Conservation (phyloP, 805 yeast genomes). For the Candida hungchunana region DNA sequence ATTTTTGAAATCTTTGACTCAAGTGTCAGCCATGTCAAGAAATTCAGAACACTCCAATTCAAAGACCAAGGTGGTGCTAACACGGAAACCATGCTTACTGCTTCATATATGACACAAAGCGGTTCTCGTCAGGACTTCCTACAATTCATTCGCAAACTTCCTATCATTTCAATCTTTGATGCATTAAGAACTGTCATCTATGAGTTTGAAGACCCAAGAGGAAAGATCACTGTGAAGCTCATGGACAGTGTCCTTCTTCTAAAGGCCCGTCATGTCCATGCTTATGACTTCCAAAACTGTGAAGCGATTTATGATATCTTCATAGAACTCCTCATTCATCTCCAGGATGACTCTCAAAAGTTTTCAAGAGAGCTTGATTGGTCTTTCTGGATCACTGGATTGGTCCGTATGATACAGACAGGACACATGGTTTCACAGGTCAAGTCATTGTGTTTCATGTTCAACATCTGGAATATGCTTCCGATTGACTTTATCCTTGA, state of each 20-base stretch:
- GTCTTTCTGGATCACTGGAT: conserved; percentile 70
- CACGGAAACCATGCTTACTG: conserved; percentile 14
- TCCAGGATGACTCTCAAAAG: conserved; percentile 14
- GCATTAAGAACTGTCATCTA: conserved; percentile 7
- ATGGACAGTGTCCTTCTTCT: conserved; percentile 6
- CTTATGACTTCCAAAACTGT: conserved; percentile 35
- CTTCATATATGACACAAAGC: conserved; percentile 11
- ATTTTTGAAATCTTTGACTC: conserved; percentile 20
- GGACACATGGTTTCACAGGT: conserved; percentile 59
- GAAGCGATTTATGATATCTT: conserved; percentile 40
- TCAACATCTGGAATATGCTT: conserved; percentile 69
- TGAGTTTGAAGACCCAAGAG: conserved; percentile 5
- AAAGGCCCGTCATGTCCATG: conserved; percentile 19
- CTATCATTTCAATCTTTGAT: conserved; percentile 9
- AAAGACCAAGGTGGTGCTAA: conserved; percentile 10
- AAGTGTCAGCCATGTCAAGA: conserved; percentile 18
- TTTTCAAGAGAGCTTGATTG: conserved; percentile 45
- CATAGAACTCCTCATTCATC: conserved; percentile 22
- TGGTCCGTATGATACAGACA: conserved; percentile 54
- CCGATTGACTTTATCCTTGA: conserved; percentile 33
- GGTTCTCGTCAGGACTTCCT: conserved; percentile 7
- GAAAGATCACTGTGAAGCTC: neutral
- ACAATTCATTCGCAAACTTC: conserved; percentile 9
- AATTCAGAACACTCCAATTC: conserved; percentile 15
- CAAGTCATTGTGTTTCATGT: conserved; percentile 60